These are phyloP conservation scores for Ajuga chamaepitys DNA, from an alignment of 257 asterid species.

Conservation along the genomic window DNA sequence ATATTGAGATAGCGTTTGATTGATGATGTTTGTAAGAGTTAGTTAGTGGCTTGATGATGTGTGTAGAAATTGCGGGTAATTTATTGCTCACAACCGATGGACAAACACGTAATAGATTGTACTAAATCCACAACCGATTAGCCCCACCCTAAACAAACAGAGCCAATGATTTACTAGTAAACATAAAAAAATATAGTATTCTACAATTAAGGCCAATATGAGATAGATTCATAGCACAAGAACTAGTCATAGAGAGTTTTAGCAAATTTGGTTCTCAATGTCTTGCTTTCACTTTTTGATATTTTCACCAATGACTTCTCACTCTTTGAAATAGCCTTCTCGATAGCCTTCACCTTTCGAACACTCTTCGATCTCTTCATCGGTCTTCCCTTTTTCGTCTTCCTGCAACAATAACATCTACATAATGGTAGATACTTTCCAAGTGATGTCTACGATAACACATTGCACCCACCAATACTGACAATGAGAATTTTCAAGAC, in stretches of 20 bases:
- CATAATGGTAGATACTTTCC: no score
- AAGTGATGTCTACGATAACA: neutral
- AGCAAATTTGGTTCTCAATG: constrained; percentile 40
- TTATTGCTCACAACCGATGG: no score
- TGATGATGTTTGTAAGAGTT: no score
- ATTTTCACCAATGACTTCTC: constrained; percentile 43
- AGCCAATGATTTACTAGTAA: no score
- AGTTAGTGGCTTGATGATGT: no score
- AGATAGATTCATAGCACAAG: neutral
- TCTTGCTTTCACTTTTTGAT: constrained; percentile 45
- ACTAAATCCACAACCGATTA: no score
- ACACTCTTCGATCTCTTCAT: constrained; percentile 64
- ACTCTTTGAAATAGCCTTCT: constrained; percentile 42
- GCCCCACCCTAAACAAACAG: no score
- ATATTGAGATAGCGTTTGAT: no score
- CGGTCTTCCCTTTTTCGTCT: constrained; percentile 40
- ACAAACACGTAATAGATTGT: no score
- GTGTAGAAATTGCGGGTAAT: no score
- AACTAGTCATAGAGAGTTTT: constrained; percentile 52
- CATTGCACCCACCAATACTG: neutral
- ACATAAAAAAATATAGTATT: neutral
- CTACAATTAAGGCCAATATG: neutral
- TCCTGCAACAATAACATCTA: constrained; percentile 27
- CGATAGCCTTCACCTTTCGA: constrained; percentile 54
- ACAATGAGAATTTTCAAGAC: neutral